Conservation (phyloP, 225 moss, liverwort and hornwort species). For the Bryoerythrophyllum caledonicum region DNA sequence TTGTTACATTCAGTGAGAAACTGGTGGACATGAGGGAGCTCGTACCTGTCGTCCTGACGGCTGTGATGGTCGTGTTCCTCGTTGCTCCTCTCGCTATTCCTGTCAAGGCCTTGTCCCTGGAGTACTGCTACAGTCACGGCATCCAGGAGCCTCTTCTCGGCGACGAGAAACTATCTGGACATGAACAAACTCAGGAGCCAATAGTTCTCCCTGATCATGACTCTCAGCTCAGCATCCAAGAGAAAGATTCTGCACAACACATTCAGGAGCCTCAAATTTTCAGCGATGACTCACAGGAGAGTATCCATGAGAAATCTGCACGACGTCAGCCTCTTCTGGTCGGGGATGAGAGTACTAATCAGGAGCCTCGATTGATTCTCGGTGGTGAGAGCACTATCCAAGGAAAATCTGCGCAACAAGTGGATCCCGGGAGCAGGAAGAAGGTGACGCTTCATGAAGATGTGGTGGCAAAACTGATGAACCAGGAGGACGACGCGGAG, state of each 20-base stretch:
- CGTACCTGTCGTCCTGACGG: constrained; percentile 34
- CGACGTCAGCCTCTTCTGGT: no score
- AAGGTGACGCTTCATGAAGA: constrained; percentile 22
- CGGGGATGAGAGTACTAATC: no score
- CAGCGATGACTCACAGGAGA: no score
- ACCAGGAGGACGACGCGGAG: constrained; percentile 46
- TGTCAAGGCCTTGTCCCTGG: constrained; percentile 31
- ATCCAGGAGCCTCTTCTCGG: constrained; percentile 49
- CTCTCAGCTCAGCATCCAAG: neutral
- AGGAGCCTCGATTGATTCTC: no score
- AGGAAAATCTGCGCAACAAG: neutral
- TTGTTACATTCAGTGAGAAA: constrained; percentile 36
- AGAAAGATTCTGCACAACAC: no score
- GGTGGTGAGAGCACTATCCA: neutral
- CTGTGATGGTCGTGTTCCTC: constrained; percentile 54
- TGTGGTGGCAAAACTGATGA: constrained; percentile 22
- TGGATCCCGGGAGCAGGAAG: constrained; percentile 16
- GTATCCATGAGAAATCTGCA: no score
- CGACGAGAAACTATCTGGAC: neutral
- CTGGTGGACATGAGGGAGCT: constrained; percentile 27
- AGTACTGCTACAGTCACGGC: neutral
- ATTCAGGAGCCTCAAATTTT: no score
- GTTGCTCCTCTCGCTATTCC: constrained; percentile 57
- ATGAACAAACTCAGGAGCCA: no score
- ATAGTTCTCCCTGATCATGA: neutral